These are phyloP conservation scores for Steccherinum ochraceum DNA, from an alignment of 768 basidiomycete genomes.

Conservation along the genomic window DNA sequence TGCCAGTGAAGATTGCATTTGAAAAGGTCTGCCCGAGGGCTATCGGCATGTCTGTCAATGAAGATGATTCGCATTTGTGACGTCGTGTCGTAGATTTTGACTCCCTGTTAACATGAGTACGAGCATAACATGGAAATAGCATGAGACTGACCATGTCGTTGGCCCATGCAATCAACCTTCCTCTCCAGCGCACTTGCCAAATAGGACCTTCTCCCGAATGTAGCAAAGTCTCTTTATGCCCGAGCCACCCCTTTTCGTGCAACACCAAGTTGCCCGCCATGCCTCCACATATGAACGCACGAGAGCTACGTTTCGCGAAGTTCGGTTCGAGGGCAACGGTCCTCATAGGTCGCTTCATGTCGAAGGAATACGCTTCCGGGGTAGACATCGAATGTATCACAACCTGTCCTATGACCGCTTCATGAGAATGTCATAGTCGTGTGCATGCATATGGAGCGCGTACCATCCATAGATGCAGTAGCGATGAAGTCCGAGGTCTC, in stretches of 20 bases:
- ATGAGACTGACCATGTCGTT: conserved; percentile 68
- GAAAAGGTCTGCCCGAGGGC: conserved; percentile 92
- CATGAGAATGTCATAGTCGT: not conserved
- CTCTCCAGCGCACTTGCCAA: conserved; percentile 87
- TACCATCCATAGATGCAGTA: conserved; percentile 91
- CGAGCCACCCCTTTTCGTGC: conserved; percentile 94
- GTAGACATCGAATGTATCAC: conserved; percentile 78
- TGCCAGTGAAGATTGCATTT: conserved; percentile 91
- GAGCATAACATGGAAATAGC: not conserved
- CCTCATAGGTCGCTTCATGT: conserved; percentile 89
- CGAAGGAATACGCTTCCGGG: conserved; percentile 76
- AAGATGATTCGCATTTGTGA: conserved; percentile 75
- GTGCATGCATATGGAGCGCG: conserved; percentile 16
- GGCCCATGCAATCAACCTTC: conserved; percentile 89
- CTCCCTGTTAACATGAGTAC: conserved; percentile 47
- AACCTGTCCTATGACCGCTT: conserved; percentile 71
- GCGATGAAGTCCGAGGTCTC: conserved; percentile 83
- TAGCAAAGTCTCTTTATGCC: conserved; percentile 83
- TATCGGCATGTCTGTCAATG: conserved; percentile 75
- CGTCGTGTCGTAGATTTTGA: conserved; percentile 85
- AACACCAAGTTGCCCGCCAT: conserved; percentile 82
- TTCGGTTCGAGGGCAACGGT: conserved; percentile 87
- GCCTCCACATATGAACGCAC: conserved; percentile 87
- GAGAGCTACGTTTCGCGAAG: conserved; percentile 71
- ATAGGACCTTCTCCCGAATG: conserved; percentile 90